phyloP scores from a whole-genome alignment of 306 rosid genomes.

The Lagenaria siceraria region DNA sequence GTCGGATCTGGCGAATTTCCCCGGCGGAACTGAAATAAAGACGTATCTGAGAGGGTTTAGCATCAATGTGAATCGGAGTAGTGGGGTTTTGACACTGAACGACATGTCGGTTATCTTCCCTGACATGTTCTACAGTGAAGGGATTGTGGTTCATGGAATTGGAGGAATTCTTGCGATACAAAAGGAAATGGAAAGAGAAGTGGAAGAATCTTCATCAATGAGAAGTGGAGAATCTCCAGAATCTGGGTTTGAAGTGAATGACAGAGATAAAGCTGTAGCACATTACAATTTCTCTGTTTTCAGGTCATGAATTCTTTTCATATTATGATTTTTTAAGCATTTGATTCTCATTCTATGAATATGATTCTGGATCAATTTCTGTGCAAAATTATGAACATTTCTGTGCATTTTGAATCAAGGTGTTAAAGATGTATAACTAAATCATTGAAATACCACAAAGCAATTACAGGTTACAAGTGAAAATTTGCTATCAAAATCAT shows the following conservation, averaged over 20 bases:
- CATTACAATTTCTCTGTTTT: slow-evolving; percentile 29
- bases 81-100: slow-evolving; percentile 19
- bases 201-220: background rate
- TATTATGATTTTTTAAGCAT: background rate
- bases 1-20: slow-evolving; percentile 21
- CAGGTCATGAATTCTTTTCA: slow-evolving; percentile 4
- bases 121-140: slow-evolving; percentile 18
- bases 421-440: no score
- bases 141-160: slow-evolving; percentile 35
- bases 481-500: background rate
- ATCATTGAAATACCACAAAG: no score
- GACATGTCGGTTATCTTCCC: slow-evolving; percentile 25
- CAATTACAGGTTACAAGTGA: no score
- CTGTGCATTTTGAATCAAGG: no score
- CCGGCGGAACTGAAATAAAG: slow-evolving; percentile 19
- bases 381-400: background rate
- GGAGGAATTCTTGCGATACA: slow-evolving; percentile 14
- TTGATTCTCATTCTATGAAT: background rate
- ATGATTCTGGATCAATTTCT: background rate
- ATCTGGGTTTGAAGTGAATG: background rate
- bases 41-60: slow-evolving; percentile 24
- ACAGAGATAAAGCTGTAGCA: background rate
- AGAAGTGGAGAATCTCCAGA: background rate
- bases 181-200: background rate
- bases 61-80: slow-evolving; percentile 18